Evolutionary conservation across 2,329 filamentous ascomycete genomes (phyloP).

Genomic region (Sordariomycetes sp.): DNA sequence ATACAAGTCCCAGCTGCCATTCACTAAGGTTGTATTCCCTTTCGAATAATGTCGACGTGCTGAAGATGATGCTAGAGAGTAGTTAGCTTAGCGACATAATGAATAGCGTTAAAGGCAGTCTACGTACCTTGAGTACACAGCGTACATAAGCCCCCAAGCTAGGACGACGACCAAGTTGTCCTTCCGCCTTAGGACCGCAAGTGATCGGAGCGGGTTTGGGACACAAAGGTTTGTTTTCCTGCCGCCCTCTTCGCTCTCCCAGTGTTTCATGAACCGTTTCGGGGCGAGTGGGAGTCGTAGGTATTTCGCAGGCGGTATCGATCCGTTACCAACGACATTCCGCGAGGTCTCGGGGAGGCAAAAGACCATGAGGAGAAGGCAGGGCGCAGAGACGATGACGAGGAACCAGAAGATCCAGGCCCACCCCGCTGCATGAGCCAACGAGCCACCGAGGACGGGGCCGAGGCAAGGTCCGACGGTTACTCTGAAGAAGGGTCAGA

Average conservation of each 20-base stretch:
- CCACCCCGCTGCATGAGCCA: slow-evolving; percentile 22
- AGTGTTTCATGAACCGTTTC: neutral
- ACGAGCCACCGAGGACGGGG: slow-evolving; percentile 21
- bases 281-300: neutral
- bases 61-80: slow-evolving; percentile 10
- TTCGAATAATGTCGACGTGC: slow-evolving; percentile 12
- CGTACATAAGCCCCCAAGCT: slow-evolving; percentile 10
- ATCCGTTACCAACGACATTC: slow-evolving; percentile 19
- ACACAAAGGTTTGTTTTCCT: neutral
- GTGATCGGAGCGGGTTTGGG: slow-evolving; percentile 11
- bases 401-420: slow-evolving; percentile 27
- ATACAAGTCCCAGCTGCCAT: slow-evolving; percentile 13
- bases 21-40: slow-evolving; percentile 13
- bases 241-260: neutral
- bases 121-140: slow-evolving; percentile 8
- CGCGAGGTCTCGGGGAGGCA: slow-evolving; percentile 21
- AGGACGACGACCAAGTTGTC: slow-evolving; percentile 8
- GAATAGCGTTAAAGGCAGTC: too few species aligned
- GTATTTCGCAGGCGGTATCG: slow-evolving; percentile 2
- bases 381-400: slow-evolving; percentile 16
- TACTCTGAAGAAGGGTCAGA: neutral
- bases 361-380: slow-evolving; percentile 9
- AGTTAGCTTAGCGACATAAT: too few species aligned
- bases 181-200: slow-evolving; percentile 6
- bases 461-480: slow-evolving; percentile 12